Evolutionary conservation across 495 filamentous ascomycete species (phyloP).

Genomic region (Aspergillus asperescens): DNA sequence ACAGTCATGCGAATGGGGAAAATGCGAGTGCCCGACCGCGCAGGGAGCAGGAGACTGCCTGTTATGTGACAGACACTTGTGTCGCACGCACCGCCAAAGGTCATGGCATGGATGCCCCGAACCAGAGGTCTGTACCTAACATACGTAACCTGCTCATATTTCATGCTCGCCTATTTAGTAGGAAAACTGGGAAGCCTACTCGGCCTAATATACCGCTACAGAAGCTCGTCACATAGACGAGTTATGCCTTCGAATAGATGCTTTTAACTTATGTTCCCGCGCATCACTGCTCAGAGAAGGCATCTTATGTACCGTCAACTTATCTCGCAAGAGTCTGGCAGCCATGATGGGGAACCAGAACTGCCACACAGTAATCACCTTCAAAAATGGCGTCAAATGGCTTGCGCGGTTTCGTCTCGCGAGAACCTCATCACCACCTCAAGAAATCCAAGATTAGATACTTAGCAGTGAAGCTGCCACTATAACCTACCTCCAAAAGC

Average conservation of each 20-base stretch:
- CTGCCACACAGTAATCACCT: background rate
- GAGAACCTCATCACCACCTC: background rate
- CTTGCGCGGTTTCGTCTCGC: background rate
- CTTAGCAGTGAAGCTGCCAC: background rate
- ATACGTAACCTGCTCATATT: background rate
- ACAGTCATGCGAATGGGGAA: background rate
- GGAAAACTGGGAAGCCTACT: background rate
- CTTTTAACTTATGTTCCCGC: background rate
- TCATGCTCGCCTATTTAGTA: background rate
- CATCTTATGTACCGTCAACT: background rate
- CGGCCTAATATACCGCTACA: background rate
- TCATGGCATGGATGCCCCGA: background rate
- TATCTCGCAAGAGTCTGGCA: background rate
- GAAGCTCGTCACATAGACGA: background rate
- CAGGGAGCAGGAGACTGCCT: background rate
- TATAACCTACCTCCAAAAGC: background rate
- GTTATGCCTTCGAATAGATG: background rate
- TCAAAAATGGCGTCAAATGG: background rate
- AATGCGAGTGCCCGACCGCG: background rate
- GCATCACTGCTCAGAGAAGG: background rate
- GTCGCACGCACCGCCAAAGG: background rate
- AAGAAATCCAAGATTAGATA: background rate
- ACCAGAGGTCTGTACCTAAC: background rate
- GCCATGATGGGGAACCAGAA: background rate
- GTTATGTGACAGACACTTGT: background rate